Evolutionary conservation across 768 basidiomycete genomes (phyloP).

Genomic region (Boletellus ananiceps): DNA sequence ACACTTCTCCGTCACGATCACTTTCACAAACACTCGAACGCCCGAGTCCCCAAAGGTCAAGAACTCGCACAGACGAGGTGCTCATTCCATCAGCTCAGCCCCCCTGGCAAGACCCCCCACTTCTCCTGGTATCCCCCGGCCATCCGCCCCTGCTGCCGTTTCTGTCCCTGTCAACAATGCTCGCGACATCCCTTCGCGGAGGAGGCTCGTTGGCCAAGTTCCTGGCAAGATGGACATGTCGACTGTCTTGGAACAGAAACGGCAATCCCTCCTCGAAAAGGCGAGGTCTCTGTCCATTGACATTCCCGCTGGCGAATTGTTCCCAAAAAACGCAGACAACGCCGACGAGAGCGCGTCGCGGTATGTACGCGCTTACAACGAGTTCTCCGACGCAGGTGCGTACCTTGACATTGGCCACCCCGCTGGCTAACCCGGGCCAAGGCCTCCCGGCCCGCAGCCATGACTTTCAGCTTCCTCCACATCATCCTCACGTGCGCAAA

Average conservation of each 20-base stretch:
- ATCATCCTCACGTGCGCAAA: conserved; percentile 78
- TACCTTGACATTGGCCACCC: background rate
- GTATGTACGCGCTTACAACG: conserved; percentile 31
- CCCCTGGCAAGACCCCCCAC: conserved; percentile 79
- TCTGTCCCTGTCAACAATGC: conserved; percentile 17
- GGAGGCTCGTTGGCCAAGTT: conserved; percentile 52
- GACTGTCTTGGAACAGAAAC: conserved; percentile 48
- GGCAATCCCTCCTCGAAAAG: conserved; percentile 51
- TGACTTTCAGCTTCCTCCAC: conserved; percentile 47
- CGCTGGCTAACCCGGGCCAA: conserved; percentile 9
- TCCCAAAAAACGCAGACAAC: conserved; percentile 18
- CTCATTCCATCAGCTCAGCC: conserved; percentile 80
- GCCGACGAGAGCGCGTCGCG: conserved; percentile 11
- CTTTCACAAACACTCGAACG: conserved; percentile 78
- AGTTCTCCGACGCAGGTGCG: conserved; percentile 23
- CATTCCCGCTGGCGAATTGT: conserved; percentile 47
- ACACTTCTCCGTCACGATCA: conserved; percentile 75
- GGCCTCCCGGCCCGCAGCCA: conserved; percentile 39
- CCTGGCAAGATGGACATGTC: conserved; percentile 37
- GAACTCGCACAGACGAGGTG: conserved; percentile 59
- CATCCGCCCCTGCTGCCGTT: conserved; percentile 27
- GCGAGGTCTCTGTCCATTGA: conserved; percentile 58
- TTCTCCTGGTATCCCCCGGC: conserved; percentile 61
- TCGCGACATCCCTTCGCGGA: conserved; percentile 38
- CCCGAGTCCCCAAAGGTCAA: conserved; percentile 37